These are phyloP conservation scores for Solanum boliviense DNA, from an alignment of 257 asterid genomes.

Conservation along the genomic window DNA sequence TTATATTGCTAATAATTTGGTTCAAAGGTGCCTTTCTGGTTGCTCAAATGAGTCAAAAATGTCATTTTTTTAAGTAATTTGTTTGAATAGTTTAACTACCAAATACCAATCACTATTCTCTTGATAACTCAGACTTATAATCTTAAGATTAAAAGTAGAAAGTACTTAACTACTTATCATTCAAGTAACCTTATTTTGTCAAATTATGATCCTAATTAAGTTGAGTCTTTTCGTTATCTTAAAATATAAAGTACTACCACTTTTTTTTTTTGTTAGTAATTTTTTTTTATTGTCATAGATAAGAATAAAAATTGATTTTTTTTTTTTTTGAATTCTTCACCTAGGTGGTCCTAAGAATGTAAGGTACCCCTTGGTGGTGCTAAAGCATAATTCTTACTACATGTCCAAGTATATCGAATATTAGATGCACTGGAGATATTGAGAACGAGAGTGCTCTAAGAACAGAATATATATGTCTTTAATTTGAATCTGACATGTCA, in stretches of 20 bases:
- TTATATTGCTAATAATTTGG: no score
- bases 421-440: neutral
- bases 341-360: neutral
- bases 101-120: neutral
- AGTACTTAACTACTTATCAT: neutral
- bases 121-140: neutral
- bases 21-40: no score
- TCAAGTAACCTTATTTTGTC: neutral
- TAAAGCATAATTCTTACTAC: neutral
- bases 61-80: neutral
- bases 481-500: neutral
- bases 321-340: neutral
- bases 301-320: neutral
- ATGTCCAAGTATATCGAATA: neutral
- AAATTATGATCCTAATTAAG: neutral
- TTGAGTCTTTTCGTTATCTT: neutral
- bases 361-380: neutral
- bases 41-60: neutral
- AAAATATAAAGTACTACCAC: neutral
- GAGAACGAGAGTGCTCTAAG: neutral
- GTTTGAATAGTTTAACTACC: neutral
- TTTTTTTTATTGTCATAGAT: neutral
- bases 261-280: neutral
- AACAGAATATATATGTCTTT: neutral
- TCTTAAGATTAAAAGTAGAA: neutral